These are phyloP conservation scores for Pseudozyma tsukubaensis DNA, from an alignment of 1,284 basidiomycete species.

Conservation along the genomic window DNA sequence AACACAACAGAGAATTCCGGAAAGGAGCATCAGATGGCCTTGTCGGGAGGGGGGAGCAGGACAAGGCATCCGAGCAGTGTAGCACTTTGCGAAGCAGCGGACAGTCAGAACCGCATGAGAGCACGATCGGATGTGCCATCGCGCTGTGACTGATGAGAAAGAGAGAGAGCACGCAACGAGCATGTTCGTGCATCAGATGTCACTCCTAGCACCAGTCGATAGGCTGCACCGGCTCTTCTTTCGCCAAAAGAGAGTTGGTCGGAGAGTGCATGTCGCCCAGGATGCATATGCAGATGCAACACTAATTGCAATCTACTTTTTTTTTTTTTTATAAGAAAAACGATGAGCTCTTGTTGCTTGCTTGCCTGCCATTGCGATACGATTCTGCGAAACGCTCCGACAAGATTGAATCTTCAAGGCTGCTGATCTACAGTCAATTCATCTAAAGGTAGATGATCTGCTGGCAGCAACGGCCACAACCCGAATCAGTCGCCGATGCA, in stretches of 20 bases:
- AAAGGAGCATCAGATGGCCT: too few relatives aligned
- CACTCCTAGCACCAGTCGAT: not conserved
- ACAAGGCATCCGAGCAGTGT: too few relatives aligned
- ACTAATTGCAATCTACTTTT: not conserved
- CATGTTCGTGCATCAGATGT: not conserved
- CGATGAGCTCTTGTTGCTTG: not conserved
- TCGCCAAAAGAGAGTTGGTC: not conserved
- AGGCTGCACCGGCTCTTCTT: not conserved
- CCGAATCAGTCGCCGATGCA: not conserved
- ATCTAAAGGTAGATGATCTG: too few relatives aligned
- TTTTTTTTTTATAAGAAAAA: not conserved
- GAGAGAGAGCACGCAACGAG: too few relatives aligned
- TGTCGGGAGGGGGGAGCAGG: too few relatives aligned
- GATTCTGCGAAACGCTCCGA: too few relatives aligned
- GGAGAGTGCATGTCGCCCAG: not conserved
- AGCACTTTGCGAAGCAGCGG: too few relatives aligned
- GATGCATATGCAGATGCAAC: not conserved
- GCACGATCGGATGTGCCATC: not conserved
- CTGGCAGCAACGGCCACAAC: not conserved
- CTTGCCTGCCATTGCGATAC: too few relatives aligned
- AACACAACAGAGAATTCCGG: too few relatives aligned
- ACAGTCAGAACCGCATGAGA: too few relatives aligned
- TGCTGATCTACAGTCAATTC: too few relatives aligned
- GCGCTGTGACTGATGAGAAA: not conserved
- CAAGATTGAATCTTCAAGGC: too few relatives aligned